Evolutionary conservation across 306 rosid genomes (phyloP), one percentile per base, ranked within the genome.

Genomic region (Pachyrhizus erosus): DNA sequence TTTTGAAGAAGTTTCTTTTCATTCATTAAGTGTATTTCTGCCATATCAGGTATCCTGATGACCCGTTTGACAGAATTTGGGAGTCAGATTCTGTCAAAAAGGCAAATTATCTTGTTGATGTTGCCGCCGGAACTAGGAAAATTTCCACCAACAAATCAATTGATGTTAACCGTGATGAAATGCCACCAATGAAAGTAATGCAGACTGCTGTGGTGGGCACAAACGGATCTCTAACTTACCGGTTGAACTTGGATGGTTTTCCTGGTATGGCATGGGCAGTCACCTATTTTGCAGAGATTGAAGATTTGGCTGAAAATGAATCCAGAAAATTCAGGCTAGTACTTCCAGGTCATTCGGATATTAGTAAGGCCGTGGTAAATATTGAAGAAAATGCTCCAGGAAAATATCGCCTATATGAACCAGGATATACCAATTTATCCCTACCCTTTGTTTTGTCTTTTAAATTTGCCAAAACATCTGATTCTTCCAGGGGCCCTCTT

Each of bases 21-120:
- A 33, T 31, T 31, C 6, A 76, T 23, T 21, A 62, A 70, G 55
- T 49, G 23, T 67, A 82, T 79, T 40, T 69, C 76, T 87, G 75
- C 72, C 17, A 27, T 79, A 79, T 83, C 88, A 96, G 99, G 98
- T 96, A 89, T 87, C 99, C 98, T 15, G 98, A 92, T 84, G 99
- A 96, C 61, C 97, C 97, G 11, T 96, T 96, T 61, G 99, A 96
- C 80, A 86, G 99, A 89, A 89, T 96, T 70, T 96, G 99, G 99
- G 88, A 84, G 82, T 96, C 99, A 21, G 99, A 96, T 83, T 89
- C 99, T 66, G 13, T 91, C 52, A 96, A 91, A 94, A 96, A 86
- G 89, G 98, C 98, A 9, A 96, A 96, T 88, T 96, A 88, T 87
- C 97, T 96, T 31, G 98, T 96, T 11, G 99, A 96, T 84, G 92